A percentile compares a stretch with the other conserved stretches of the same genome.
These are phyloP conservation scores for Citropsis articulata DNA, from an alignment of 345 rosid species.

Conservation along the genomic window DNA sequence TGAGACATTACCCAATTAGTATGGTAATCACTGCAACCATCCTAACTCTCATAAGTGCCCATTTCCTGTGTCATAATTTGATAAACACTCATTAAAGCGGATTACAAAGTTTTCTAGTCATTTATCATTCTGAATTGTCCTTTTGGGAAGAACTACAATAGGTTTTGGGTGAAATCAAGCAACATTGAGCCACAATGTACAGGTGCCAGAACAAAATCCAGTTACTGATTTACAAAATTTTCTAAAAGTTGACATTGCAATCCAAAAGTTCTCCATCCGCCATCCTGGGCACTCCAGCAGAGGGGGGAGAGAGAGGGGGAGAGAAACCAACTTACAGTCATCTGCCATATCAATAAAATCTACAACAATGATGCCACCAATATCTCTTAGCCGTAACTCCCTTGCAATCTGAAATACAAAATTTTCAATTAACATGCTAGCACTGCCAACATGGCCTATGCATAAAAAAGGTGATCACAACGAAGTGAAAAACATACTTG, in stretches of 20 bases:
- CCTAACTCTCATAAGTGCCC: background rate
- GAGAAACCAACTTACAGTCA: constrained; percentile 57
- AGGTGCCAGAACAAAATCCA: background rate
- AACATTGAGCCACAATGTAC: background rate
- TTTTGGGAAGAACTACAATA: background rate
- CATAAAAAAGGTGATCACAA: background rate
- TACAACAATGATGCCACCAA: constrained; percentile 97
- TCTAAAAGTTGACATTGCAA: background rate
- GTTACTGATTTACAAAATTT: background rate
- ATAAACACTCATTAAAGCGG: background rate
- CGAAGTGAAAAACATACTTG: constrained; percentile 49
- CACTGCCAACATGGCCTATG: background rate
- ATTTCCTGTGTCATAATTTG: background rate
- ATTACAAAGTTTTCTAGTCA: background rate
- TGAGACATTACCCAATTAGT: background rate
- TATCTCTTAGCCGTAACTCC: constrained; percentile 90
- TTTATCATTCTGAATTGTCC: too few species aligned
- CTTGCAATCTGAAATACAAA: constrained; percentile 76
- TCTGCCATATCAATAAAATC: constrained; percentile 97
- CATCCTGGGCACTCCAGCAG: background rate
- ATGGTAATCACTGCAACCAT: background rate
- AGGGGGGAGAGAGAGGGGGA: background rate
- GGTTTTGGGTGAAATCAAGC: background rate
- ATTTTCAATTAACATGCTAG: constrained; percentile 12
- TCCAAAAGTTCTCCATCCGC: background rate